Percentiles rank a stretch among this genome's conserved stretches.
Evolutionary conservation across 2,329 filamentous ascomycete species (phyloP).

Genomic region (Furcasterigmium sp.): DNA sequence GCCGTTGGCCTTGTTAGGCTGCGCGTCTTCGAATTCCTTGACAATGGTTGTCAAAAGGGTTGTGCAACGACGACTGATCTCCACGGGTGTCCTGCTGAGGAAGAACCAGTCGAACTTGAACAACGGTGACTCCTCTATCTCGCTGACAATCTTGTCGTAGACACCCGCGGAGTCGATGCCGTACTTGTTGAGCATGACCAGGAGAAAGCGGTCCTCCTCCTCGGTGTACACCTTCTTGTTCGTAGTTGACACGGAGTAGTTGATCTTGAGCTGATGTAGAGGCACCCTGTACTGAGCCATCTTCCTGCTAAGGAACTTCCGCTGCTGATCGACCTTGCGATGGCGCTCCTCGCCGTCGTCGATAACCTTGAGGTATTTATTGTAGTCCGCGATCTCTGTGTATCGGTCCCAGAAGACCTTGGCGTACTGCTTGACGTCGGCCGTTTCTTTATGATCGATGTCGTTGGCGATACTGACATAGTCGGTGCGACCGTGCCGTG

Average conservation of each 20-base stretch:
- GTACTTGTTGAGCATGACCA: conserved; percentile 88
- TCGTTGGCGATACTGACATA: conserved; percentile 83
- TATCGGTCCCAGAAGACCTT: conserved; percentile 97
- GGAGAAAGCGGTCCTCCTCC: conserved; percentile 91
- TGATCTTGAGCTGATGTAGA: conserved; percentile 95
- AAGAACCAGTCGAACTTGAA: conserved; percentile 99
- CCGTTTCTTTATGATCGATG: conserved; percentile 80
- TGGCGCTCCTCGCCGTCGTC: conserved; percentile 90
- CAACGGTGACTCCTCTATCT: conserved; percentile 87
- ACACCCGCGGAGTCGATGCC: conserved; percentile 87
- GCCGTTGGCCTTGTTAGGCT: conserved; percentile 49
- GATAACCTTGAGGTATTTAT: conserved; percentile 83
- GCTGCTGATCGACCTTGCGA: conserved; percentile 84
- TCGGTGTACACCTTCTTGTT: conserved; percentile 99
- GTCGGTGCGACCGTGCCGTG: conserved; percentile 83
- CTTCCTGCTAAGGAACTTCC: conserved; percentile 91
- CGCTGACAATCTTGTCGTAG: conserved; percentile 93
- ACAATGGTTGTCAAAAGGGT: conserved; percentile 92
- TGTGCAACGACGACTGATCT: conserved; percentile 87
- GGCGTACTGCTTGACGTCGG: conserved; percentile 86
- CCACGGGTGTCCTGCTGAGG: conserved; percentile 85
- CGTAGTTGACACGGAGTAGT: conserved; percentile 96
- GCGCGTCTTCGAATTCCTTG: conserved; percentile 80
- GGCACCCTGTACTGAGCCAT: conserved; percentile 96
- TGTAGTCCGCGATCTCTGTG: conserved; percentile 81